Percentiles rank a stretch among this genome's conserved stretches.
Evolutionary conservation across 176 grass and related monocot genomes (phyloP).

Genomic region (Calamus simplicifolius): DNA sequence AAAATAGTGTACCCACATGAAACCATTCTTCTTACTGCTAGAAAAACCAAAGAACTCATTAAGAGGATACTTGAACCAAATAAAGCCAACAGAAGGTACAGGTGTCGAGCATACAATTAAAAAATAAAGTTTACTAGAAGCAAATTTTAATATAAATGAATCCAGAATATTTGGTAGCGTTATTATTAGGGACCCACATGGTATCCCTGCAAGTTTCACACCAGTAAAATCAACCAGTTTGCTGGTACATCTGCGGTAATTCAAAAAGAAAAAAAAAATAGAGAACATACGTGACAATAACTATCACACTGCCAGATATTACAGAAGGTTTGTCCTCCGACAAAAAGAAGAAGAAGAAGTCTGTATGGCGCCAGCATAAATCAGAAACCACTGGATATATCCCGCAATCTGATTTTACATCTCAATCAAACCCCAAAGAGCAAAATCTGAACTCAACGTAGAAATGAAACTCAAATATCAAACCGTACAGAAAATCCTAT

Average conservation of each 20-base stretch:
- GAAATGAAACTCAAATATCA: constrained; percentile 62
- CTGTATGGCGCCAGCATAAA: constrained; percentile 37
- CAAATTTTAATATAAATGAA: constrained; percentile 19
- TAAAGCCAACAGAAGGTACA: no score
- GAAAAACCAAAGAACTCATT: no score
- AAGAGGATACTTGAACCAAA: no score
- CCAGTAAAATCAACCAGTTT: constrained; percentile 53
- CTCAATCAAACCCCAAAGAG: constrained; percentile 46
- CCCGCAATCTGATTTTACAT: constrained; percentile 72
- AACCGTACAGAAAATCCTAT: constrained; percentile 57
- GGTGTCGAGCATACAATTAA: no score
- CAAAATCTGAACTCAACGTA: constrained; percentile 46
- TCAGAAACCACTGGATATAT: constrained; percentile 77
- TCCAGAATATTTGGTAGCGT: constrained; percentile 47
- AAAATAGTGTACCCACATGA: no score
- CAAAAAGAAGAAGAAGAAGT: constrained; percentile 29
- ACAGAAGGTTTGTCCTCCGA: constrained; percentile 36
- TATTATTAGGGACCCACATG: constrained; percentile 31
- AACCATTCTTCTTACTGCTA: no score
- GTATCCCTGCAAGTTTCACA: constrained; percentile 43
- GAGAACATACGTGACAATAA: constrained; percentile 37
- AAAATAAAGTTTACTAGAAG: no score
- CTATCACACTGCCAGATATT: constrained; percentile 49
- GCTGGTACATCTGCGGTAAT: constrained; percentile 66
- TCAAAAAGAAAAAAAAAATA: constrained; percentile 22